Percentiles rank a stretch among this genome's conserved stretches.
These are phyloP conservation scores for Zygoascus bituminiphila DNA, from an alignment of 805 yeast genomes.

Conservation along the genomic window DNA sequence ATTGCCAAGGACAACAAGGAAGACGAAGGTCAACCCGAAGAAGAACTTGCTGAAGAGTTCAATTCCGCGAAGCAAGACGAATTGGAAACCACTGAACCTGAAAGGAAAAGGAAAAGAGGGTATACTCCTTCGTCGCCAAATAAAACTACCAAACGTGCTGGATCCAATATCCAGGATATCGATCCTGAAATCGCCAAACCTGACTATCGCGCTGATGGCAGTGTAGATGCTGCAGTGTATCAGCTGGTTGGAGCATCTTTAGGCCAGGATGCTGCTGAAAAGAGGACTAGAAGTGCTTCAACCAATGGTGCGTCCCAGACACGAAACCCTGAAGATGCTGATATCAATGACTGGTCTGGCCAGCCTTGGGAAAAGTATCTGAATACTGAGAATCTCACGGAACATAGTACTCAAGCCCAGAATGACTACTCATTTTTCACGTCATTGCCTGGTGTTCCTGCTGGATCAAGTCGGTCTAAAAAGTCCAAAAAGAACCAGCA, in stretches of 20 bases:
- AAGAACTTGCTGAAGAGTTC: not conserved
- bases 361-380: conserved; percentile 18
- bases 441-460: not conserved
- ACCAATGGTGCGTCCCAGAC: not conserved
- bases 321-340: not conserved
- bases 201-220: conserved; percentile 10
- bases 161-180: not conserved
- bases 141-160: not conserved
- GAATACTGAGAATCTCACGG: not conserved
- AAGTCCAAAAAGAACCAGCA: not conserved
- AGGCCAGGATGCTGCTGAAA: conserved; percentile 27
- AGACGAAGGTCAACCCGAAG: conserved; percentile 6
- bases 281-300: not conserved
- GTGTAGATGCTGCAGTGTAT: conserved; percentile 73
- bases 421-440: conserved; percentile 1
- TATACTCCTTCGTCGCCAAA: not conserved
- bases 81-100: conserved; percentile 5
- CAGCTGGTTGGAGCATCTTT: conserved; percentile 60
- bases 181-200: conserved; percentile 1
- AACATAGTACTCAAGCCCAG: not conserved
- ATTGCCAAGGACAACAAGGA: conserved; percentile 4
- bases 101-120: not conserved
- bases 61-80: conserved; percentile 9
- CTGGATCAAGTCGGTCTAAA: not conserved
- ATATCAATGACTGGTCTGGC: conserved; percentile 1